Percentiles rank a stretch among this genome's conserved stretches.
phyloP scores from a whole-genome alignment of 371 early-diverging fungal species.

The Mortierella sp. region DNA sequence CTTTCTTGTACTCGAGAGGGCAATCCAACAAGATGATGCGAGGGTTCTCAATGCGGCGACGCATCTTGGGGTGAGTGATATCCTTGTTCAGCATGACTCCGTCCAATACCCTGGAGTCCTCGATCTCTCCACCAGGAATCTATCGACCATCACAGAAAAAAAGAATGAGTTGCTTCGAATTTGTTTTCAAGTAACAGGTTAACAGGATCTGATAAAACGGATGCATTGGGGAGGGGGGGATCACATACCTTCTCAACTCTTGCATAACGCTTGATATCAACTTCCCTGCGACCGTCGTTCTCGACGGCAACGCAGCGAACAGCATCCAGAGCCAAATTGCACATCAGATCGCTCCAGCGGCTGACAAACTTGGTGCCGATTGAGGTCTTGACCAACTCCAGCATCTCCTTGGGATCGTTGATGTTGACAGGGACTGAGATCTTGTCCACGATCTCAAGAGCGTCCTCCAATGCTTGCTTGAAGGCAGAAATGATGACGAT shows the following conservation, averaged over 20 bases:
- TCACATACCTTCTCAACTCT: constrained; percentile 98
- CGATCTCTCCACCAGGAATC: constrained; percentile 98
- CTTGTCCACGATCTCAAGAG: constrained; percentile 84
- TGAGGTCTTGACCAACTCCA: constrained; percentile 88
- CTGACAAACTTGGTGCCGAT: constrained; percentile 98
- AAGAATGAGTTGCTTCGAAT: neutral
- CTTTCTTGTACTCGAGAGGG: constrained; percentile 99
- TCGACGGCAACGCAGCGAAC: constrained; percentile 90
- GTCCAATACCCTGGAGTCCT: constrained; percentile 96
- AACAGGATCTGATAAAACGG: neutral
- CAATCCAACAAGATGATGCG: constrained; percentile 98
- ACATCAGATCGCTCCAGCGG: constrained; percentile 97
- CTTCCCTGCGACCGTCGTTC: constrained; percentile 80
- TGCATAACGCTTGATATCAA: constrained; percentile 98
- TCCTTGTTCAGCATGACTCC: constrained; percentile 99
- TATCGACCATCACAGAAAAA: constrained; percentile 53
- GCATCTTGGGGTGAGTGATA: constrained; percentile 99
- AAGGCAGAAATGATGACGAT: constrained; percentile 95
- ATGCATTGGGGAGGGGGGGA: too few relatives aligned
- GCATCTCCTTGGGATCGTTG: constrained; percentile 86
- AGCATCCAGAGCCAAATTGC: constrained; percentile 95
- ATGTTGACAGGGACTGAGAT: constrained; percentile 89
- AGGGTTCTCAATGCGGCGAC: constrained; percentile 98
- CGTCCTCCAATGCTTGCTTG: constrained; percentile 94
- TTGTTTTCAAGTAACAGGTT: neutral